These are phyloP conservation scores for Vigna radiata DNA, from an alignment of 306 rosid species.

Conservation along the genomic window DNA sequence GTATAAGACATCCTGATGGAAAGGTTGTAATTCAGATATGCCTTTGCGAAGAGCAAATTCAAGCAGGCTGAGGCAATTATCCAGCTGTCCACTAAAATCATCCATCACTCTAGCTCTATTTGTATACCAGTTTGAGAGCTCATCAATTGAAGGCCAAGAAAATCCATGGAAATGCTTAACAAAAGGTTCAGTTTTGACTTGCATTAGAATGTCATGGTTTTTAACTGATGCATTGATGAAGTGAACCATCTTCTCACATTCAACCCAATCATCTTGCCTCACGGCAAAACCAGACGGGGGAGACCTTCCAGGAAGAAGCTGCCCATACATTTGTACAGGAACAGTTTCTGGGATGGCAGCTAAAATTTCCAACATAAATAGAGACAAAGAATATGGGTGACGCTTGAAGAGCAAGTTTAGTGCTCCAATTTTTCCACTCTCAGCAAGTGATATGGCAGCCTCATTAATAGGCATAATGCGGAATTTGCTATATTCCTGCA, in stretches of 20 bases:
- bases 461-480: constrained; percentile 80
- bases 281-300: constrained; percentile 78
- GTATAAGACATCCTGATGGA: constrained; percentile 74
- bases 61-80: constrained; percentile 79
- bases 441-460: constrained; percentile 80
- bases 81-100: constrained; percentile 86
- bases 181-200: constrained; percentile 83
- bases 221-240: constrained; percentile 59
- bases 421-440: constrained; percentile 96
- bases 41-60: constrained; percentile 83
- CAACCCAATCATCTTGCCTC: constrained; percentile 99
- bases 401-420: constrained; percentile 88
- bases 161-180: constrained; percentile 72
- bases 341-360: constrained; percentile 94
- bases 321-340: constrained; percentile 85
- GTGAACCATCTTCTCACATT: constrained; percentile 78
- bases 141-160: constrained; percentile 83
- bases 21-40: constrained; percentile 72
- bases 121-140: constrained; percentile 79
- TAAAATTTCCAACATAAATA: constrained; percentile 75
- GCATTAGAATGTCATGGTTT: constrained; percentile 59
- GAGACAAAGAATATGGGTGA: constrained; percentile 85
- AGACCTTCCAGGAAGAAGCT: constrained; percentile 93
- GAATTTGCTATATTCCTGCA: constrained; percentile 89
- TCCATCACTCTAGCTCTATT: constrained; percentile 87